A percentile compares a stretch with the other conserved stretches of the same genome.
Evolutionary conservation across 1,284 basidiomycete genomes (phyloP).

Genomic region (Gomphus bonarii): DNA sequence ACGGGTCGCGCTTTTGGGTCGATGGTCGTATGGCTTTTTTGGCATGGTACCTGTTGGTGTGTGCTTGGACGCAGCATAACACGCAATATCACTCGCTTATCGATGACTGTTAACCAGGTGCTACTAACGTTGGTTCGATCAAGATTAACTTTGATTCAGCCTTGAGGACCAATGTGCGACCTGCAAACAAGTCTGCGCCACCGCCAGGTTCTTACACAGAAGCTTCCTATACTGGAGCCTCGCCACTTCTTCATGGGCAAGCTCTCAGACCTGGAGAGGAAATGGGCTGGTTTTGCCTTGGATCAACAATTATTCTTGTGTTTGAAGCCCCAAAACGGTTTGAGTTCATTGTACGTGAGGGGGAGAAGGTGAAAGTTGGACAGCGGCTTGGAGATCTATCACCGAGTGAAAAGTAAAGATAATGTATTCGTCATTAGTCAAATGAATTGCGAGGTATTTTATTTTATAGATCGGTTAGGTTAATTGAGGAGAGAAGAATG

Average conservation of each 20-base stretch:
- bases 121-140: slow-evolving; percentile 97
- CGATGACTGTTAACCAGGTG: slow-evolving; percentile 21
- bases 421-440: not conserved
- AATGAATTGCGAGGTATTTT: not conserved
- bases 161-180: slow-evolving; percentile 75
- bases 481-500: too few relatives aligned
- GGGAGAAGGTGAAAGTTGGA: slow-evolving; percentile 86
- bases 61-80: not conserved
- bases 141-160: slow-evolving; percentile 93
- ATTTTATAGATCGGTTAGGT: not conserved
- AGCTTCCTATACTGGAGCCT: slow-evolving; percentile 81
- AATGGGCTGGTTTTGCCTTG: slow-evolving; percentile 95
- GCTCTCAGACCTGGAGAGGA: slow-evolving; percentile 84
- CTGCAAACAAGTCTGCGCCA: slow-evolving; percentile 21
- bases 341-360: slow-evolving; percentile 70
- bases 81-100: not conserved
- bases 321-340: slow-evolving; percentile 90
- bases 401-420: not conserved
- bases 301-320: slow-evolving; percentile 92
- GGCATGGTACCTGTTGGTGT: slow-evolving; percentile 90
- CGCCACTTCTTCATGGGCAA: slow-evolving; percentile 77
- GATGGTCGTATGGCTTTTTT: slow-evolving; percentile 96
- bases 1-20: slow-evolving; percentile 90
- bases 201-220: slow-evolving; percentile 88
- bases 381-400: slow-evolving; percentile 57